Evolutionary conservation across 2,329 filamentous ascomycete genomes (phyloP).

Genomic region (Hypocrella siamensis): DNA sequence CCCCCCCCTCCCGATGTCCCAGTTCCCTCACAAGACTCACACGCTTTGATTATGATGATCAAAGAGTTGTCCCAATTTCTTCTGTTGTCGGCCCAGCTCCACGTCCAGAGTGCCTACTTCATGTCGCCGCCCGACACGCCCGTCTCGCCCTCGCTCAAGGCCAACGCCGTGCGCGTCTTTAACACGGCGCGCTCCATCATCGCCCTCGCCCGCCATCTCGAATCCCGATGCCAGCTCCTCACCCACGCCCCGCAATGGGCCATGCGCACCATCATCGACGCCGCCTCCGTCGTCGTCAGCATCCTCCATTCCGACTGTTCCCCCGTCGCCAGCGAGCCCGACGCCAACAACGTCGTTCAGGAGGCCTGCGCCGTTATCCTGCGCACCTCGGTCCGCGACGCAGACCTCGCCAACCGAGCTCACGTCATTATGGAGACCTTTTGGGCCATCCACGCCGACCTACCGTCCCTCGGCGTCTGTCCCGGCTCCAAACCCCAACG

Average conservation of each 20-base stretch:
- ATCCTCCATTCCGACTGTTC: constrained; percentile 28
- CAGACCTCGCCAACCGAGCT: constrained; percentile 30
- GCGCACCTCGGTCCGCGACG: constrained; percentile 29
- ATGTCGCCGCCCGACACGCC: constrained; percentile 20
- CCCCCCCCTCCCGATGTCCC: too few species aligned
- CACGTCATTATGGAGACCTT: constrained; percentile 32
- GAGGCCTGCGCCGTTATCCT: constrained; percentile 20
- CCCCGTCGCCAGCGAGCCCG: constrained; percentile 15
- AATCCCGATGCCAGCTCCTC: constrained; percentile 23
- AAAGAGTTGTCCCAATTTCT: constrained; percentile 30
- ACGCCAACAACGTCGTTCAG: constrained; percentile 14
- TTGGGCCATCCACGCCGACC: constrained; percentile 23
- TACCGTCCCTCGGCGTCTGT: constrained; percentile 23
- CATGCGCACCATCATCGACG: constrained; percentile 29
- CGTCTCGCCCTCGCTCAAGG: constrained; percentile 19
- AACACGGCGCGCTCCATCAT: constrained; percentile 31
- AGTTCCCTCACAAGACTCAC: not conserved
- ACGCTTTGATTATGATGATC: not conserved
- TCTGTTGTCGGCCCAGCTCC: constrained; percentile 31
- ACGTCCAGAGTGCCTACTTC: constrained; percentile 38
- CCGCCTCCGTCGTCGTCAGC: constrained; percentile 28
- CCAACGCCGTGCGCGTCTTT: constrained; percentile 30
- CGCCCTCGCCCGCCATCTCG: constrained; percentile 24
- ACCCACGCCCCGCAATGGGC: constrained; percentile 33
- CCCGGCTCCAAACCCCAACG: constrained; percentile 27